Percentiles rank a stretch among this genome's conserved stretches.
Evolutionary conservation across 1,139 yeast species (phyloP).

Genomic region (Blastobotrys persicus): DNA sequence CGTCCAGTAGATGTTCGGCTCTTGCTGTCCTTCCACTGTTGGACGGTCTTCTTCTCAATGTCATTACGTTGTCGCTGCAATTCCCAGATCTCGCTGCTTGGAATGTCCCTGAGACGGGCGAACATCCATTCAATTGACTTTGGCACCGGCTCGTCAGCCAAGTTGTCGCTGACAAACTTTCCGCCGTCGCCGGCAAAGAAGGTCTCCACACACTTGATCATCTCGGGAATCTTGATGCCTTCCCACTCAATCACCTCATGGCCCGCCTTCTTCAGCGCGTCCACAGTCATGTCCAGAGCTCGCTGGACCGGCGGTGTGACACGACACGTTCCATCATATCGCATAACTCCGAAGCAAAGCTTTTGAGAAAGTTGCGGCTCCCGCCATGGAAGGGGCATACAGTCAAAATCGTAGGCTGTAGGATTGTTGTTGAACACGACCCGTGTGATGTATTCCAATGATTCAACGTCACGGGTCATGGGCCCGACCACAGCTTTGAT

Average conservation of each 20-base stretch:
- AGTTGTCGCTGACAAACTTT: slow-evolving; percentile 1
- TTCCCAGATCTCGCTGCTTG: slow-evolving; percentile 23
- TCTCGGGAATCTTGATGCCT: slow-evolving; percentile 26
- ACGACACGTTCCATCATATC: slow-evolving; percentile 30
- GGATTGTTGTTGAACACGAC: slow-evolving; percentile 51
- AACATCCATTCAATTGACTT: not conserved
- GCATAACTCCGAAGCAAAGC: slow-evolving; percentile 34
- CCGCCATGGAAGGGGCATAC: slow-evolving; percentile 50
- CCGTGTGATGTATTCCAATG: slow-evolving; percentile 55
- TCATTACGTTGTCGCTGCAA: slow-evolving; percentile 10
- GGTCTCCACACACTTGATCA: slow-evolving; percentile 11
- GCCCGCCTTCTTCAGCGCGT: slow-evolving; percentile 35
- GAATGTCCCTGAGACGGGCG: slow-evolving; percentile 16
- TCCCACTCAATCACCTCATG: slow-evolving; percentile 47
- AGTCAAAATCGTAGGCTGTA: slow-evolving; percentile 53
- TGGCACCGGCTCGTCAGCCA: slow-evolving; percentile 1
- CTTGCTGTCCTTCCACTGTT: slow-evolving; percentile 14
- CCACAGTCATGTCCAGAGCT: slow-evolving; percentile 33
- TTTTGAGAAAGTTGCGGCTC: slow-evolving; percentile 43
- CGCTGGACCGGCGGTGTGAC: slow-evolving; percentile 48
- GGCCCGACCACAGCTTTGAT: slow-evolving; percentile 50
- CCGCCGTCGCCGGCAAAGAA: slow-evolving; percentile 26
- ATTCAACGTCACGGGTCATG: slow-evolving; percentile 50
- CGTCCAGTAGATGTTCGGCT: slow-evolving; percentile 18
- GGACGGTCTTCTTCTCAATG: slow-evolving; percentile 10